Evolutionary conservation across 169 alveolate genomes (phyloP), one percentile per base, ranked within the genome.

Genomic region (Eimeria acervulina): DNA sequence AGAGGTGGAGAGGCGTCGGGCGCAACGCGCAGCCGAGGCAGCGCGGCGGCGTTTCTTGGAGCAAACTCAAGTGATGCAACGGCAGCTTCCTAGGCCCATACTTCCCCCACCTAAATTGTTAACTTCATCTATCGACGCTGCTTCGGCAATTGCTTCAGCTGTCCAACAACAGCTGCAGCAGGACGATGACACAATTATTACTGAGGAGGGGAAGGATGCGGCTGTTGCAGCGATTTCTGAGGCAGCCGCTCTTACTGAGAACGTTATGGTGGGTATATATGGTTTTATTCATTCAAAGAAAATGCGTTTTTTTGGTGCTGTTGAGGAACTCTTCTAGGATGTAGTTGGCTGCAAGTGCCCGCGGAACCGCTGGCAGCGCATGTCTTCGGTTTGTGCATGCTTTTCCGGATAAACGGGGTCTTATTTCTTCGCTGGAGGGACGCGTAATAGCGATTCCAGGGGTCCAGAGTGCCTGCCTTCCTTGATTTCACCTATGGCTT

Each of bases 131-230:
- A 44, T 87, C 63, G 93, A 87, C 93, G 83, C 93, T 21, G 47
- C 83, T 26, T 21, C 93, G 12, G 93, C 72, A 44, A 33, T 87
- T 40, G 93, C 93, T 59, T 61, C 93, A 66, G 93, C 93, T 33
- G 93, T 87, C 44, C 93, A 87, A 44, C 83, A 87, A 66, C 93
- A 87, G 81, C 81, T 87, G 55, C 93, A 87, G 81, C 91, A 83
- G 74, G 81, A 87, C 33, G 93, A 61, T 19, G 83, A 38, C 61
- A 87, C 93, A 61, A 8, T 33, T 23, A 87, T 87, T 31, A 87
- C 81, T 21, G 93, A 87, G 61, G 93, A 87, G 23, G 83, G 55
- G 40, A 87, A 87, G 44, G 93, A 87, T 17, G 93, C 93, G 15
- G 93, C 93, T 8, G 93, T 87, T 61, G 78, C 93, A 2, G 93